phyloP scores from a whole-genome alignment of 257 asterid genomes.

The Scutellaria galericulata region DNA sequence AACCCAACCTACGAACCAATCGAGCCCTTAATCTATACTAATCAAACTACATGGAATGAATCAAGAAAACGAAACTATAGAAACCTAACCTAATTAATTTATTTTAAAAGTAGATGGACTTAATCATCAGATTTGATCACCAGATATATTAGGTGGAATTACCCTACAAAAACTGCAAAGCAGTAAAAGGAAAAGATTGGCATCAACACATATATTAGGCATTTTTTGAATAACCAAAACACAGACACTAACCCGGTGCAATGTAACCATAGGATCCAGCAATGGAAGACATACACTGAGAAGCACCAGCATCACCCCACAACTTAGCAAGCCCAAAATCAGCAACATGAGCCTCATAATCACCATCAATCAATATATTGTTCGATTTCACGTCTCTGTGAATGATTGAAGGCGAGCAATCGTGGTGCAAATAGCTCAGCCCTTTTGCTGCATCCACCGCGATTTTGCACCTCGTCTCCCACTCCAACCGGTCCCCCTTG shows the following conservation, averaged over 20 bases:
- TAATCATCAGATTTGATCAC: too few relatives aligned
- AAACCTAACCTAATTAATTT: too few relatives aligned
- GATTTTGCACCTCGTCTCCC: slow-evolving; percentile 69
- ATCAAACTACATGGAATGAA: too few relatives aligned
- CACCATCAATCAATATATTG: slow-evolving; percentile 73
- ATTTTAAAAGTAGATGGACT: too few relatives aligned
- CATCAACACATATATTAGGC: too few relatives aligned
- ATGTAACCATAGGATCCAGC: slow-evolving; percentile 95
- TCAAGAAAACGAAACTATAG: too few relatives aligned
- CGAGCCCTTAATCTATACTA: too few relatives aligned
- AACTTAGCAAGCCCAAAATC: slow-evolving; percentile 93
- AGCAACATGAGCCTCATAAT: slow-evolving; percentile 88
- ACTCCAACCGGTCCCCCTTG: slow-evolving; percentile 70
- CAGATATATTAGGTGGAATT: too few relatives aligned
- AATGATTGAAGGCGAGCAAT: slow-evolving; percentile 78
- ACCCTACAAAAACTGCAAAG: too few relatives aligned
- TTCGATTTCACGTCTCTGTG: slow-evolving; percentile 87
- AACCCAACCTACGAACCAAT: too few relatives aligned
- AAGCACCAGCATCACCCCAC: slow-evolving; percentile 58
- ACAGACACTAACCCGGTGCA: slow-evolving; percentile 64
- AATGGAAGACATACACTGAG: slow-evolving; percentile 81
- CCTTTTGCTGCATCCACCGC: slow-evolving; percentile 89
- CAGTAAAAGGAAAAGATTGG: too few relatives aligned
- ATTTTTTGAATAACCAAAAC: too few relatives aligned
- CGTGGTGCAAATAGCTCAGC: slow-evolving; percentile 80